Evolutionary conservation across 768 basidiomycete genomes (phyloP), one percentile per base, ranked within the genome.

Genomic region (Rhizopogon vulgaris): DNA sequence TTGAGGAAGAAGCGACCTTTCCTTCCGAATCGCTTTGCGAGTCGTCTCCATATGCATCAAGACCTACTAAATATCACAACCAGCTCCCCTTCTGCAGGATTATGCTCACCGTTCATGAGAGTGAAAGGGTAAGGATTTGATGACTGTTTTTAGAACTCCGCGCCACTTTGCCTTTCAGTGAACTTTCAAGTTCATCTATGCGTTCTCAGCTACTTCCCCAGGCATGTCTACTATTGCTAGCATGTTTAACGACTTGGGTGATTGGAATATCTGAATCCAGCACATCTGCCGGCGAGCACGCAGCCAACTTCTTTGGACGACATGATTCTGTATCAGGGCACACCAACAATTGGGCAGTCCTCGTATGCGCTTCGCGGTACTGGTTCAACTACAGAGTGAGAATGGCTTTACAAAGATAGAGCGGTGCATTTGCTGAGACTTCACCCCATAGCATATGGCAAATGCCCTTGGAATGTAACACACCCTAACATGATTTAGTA

Each of bases 371-470:
- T 1, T 96, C 94, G 5, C 67, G 94, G 52, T 95, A 94, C 66
- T 97, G 94, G 94, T 99, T 99, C 77, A 99, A 99, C 66, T 99
- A 99, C 64, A 75, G 95, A 39, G 95, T 96, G 63, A 48, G 86
- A 78, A 6, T 40, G 43, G 6, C 1, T n/a, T n/a, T 3, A 37
- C 6, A 28, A 28, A 3, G 22, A n/a, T 38, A 34, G 14, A 11
- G 27, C 25, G 30, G 28, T 30, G 22, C 25, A 49, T 52, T 43
- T 34, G 17, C 25, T 34, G 22, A 47, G 12, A 51, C 41, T 15
- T 6, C 22, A 11, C 14, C 36, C 41, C 48, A n/a, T 58, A 97
- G 94, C 96, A 98, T 67, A 98, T 98, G 93, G 85, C 96, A 8
- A 99, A 98, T 70, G 90, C 95, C 1, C 78, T 99, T 22, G 94